A percentile compares a stretch with the other conserved stretches of the same genome.
Evolutionary conservation across 176 grass and related monocot genomes (phyloP).

Genomic region (Musa beccarii): DNA sequence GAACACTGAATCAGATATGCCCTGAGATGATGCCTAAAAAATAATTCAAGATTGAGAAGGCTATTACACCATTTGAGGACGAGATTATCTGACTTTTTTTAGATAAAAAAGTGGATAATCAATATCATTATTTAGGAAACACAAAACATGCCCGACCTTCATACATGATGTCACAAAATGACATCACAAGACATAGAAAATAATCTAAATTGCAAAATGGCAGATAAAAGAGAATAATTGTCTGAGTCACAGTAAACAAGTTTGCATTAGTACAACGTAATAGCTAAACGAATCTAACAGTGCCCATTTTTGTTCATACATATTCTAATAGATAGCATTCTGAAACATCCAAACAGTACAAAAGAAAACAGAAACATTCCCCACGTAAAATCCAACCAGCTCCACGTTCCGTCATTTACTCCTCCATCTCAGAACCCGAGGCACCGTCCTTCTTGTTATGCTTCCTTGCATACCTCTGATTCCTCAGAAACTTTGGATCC

Average conservation of each 20-base stretch:
- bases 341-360: not conserved
- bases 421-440: constrained; percentile 8
- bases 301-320: not conserved
- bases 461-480: constrained; percentile 14
- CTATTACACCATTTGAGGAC: too few species aligned
- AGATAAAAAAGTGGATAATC: too few species aligned
- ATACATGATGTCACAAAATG: too few species aligned
- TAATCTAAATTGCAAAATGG: not conserved
- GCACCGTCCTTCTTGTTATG: not conserved
- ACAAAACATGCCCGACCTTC: too few species aligned
- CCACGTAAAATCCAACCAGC: not conserved
- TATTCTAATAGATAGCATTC: not conserved
- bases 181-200: not conserved
- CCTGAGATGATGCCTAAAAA: too few species aligned
- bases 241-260: not conserved
- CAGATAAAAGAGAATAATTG: not conserved
- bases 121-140: too few species aligned
- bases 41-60: too few species aligned
- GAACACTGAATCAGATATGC: too few species aligned
- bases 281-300: not conserved
- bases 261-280: not conserved
- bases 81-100: too few species aligned
- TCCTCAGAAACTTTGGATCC: constrained; percentile 15
- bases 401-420: not conserved
- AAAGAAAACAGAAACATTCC: not conserved